These are phyloP conservation scores for Cryptococcus neoformans DNA, from an alignment of 1,284 basidiomycete genomes.

Conservation along the genomic window DNA sequence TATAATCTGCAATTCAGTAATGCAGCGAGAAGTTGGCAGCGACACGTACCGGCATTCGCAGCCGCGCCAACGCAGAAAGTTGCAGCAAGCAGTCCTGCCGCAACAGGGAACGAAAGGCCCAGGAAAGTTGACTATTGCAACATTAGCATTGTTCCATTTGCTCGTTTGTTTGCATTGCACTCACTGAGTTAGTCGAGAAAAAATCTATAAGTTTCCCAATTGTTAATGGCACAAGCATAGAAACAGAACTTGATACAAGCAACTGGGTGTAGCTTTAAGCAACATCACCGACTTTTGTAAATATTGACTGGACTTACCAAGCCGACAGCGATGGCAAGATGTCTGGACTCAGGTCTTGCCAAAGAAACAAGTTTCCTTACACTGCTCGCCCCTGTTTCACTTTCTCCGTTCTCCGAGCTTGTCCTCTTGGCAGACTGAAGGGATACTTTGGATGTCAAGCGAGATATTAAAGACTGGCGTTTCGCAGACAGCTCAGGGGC, in stretches of 20 bases:
- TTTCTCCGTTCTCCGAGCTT: conserved; percentile 12
- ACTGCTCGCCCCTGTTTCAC: conserved; percentile 19
- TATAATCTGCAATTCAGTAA: background rate
- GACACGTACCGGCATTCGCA: conserved; percentile 64
- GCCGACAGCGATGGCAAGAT: conserved; percentile 67
- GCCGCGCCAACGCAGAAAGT: conserved; percentile 84
- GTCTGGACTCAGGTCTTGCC: conserved; percentile 72
- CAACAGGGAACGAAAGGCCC: conserved; percentile 73
- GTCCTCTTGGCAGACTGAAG: conserved; percentile 6
- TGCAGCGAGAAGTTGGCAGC: background rate
- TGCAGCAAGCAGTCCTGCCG: conserved; percentile 68
- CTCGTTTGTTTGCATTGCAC: conserved; percentile 31
- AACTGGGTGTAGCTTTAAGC: conserved; percentile 20
- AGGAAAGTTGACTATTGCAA: conserved; percentile 64
- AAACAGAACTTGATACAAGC: conserved; percentile 57
- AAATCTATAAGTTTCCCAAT: conserved; percentile 90
- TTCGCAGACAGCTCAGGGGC: background rate
- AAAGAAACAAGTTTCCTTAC: conserved; percentile 70
- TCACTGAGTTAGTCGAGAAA: conserved; percentile 71
- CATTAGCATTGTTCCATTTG: background rate
- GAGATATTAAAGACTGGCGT: conserved; percentile 5
- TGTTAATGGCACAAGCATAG: conserved; percentile 86
- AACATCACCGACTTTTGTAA: conserved; percentile 52
- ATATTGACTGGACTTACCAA: conserved; percentile 39
- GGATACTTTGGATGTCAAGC: conserved; percentile 11